Percentiles rank a stretch among this genome's conserved stretches.
These are phyloP conservation scores for Rhodofomes roseus DNA, from an alignment of 1,284 basidiomycete genomes.

Conservation along the genomic window DNA sequence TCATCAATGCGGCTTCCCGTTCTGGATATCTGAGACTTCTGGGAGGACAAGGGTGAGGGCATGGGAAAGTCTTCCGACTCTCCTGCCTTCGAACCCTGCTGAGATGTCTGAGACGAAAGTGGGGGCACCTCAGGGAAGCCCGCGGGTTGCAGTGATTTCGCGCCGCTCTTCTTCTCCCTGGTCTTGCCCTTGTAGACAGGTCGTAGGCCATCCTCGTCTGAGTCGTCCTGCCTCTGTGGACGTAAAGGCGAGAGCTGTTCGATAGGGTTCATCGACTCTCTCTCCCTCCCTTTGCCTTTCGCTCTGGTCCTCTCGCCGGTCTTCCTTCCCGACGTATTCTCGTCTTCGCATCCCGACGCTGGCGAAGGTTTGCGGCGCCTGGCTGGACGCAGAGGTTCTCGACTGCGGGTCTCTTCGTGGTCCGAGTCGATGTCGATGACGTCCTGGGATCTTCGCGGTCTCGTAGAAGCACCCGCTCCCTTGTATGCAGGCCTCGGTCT, in stretches of 20 bases:
- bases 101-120: background rate
- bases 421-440: background rate
- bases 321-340: background rate
- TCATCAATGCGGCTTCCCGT: background rate
- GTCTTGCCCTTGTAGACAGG: conserved; percentile 7
- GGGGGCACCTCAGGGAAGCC: background rate
- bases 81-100: background rate
- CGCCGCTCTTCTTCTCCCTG: background rate
- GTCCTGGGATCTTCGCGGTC: background rate
- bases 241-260: conserved; percentile 6
- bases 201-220: background rate
- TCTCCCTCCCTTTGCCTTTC: conserved; percentile 1
- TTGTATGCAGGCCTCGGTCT: conserved; percentile 15
- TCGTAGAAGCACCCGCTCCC: background rate
- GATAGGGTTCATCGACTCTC: background rate
- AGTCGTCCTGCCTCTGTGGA: background rate
- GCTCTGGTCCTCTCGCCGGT: background rate
- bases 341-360: background rate
- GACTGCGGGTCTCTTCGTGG: background rate
- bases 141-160: background rate
- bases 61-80: conserved; percentile 1
- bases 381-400: background rate
- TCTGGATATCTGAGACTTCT: background rate
- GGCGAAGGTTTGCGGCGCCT: background rate
- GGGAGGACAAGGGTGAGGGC: conserved; percentile 10